Percentiles rank a stretch among this genome's conserved stretches.
Evolutionary conservation across 306 rosid genomes (phyloP).

Genomic region (Ziziphus jujuba): DNA sequence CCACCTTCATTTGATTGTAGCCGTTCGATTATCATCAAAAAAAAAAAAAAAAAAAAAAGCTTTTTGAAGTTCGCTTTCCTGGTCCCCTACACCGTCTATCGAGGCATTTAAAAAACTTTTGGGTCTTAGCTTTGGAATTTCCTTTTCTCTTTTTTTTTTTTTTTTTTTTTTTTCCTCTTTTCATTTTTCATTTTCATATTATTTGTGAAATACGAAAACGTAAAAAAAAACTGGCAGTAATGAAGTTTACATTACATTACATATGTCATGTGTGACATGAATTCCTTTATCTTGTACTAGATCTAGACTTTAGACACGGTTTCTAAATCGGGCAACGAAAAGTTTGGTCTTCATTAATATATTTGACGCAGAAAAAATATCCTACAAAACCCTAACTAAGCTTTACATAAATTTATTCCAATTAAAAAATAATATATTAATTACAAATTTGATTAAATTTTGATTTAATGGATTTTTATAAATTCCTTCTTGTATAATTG

Average conservation of each 20-base stretch:
- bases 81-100: constrained; percentile 35
- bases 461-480: no score
- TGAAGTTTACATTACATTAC: background rate
- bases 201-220: background rate
- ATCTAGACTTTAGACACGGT: constrained; percentile 5
- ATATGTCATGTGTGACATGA: background rate
- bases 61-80: background rate
- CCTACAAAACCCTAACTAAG: no score
- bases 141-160: no score
- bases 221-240: background rate
- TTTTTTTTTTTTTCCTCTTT: no score
- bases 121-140: background rate
- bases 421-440: no score
- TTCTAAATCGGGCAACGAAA: background rate
- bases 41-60: no score
- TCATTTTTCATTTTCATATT: background rate
- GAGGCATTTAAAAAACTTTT: background rate
- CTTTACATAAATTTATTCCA: no score
- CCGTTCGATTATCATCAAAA: constrained; percentile 17
- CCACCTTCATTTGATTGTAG: constrained; percentile 37
- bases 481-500: no score
- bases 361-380: no score
- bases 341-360: background rate
- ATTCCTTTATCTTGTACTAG: constrained; percentile 1
- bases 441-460: no score